A percentile compares a stretch with the other conserved stretches of the same genome.
These are phyloP conservation scores for Nakataea oryzae DNA, from an alignment of 2,329 filamentous ascomycete genomes.

Conservation along the genomic window DNA sequence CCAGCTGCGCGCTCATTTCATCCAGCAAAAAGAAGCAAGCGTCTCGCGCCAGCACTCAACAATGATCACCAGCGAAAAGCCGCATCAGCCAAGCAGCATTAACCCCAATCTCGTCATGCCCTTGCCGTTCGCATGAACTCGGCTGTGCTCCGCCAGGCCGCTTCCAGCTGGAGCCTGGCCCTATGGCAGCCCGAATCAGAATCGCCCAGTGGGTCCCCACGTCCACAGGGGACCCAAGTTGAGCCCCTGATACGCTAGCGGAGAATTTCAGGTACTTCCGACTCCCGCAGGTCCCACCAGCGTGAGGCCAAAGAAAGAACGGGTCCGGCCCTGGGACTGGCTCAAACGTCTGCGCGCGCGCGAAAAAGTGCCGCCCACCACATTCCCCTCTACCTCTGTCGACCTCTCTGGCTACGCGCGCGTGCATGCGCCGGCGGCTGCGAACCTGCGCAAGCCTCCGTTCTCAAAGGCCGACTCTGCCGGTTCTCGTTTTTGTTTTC, in stretches of 20 bases:
- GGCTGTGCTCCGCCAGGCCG: neutral
- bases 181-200: neutral
- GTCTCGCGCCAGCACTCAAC: neutral
- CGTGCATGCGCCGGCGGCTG: no score
- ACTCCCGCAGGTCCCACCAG: neutral
- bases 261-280: neutral
- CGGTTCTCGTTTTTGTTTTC: no score
- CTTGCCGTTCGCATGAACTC: neutral
- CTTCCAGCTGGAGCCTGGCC: neutral
- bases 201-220: neutral
- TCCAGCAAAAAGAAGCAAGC: neutral
- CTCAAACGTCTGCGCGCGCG: no score
- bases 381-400: neutral
- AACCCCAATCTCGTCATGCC: neutral
- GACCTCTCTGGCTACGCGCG: neutral
- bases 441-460: no score
- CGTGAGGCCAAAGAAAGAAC: neutral
- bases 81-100: neutral
- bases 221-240: no score
- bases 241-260: neutral
- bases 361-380: neutral
- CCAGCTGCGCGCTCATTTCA: neutral
- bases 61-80: neutral
- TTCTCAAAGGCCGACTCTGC: no score
- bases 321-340: neutral